Evolutionary conservation across 192 early-diverging fungal genomes (phyloP).

Genomic region (Funneliformis mosseae): DNA sequence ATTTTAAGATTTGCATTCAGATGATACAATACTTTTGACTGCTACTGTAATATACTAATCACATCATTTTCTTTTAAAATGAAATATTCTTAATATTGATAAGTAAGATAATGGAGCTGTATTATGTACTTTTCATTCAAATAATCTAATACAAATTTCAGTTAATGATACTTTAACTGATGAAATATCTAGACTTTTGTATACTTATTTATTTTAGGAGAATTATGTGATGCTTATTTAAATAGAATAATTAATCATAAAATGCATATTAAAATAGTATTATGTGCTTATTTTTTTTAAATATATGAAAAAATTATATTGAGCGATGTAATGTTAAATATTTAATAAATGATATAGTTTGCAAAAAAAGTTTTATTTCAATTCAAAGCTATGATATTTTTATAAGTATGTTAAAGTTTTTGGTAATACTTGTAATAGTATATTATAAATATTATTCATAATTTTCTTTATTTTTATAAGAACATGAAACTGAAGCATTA

Average conservation of each 20-base stretch:
- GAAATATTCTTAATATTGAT: neutral
- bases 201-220: neutral
- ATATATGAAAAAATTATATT: neutral
- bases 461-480: neutral
- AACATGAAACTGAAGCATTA: neutral
- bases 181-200: neutral
- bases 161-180: neutral
- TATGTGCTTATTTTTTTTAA: neutral
- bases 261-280: neutral
- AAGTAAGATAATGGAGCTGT: neutral
- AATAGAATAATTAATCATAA: neutral
- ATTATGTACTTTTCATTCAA: neutral
- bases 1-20: too few species aligned
- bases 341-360: neutral
- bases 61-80: neutral
- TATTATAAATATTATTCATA: neutral
- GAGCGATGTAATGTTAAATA: neutral
- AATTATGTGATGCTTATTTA: slow-evolving; percentile 8
- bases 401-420: neutral
- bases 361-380: neutral
- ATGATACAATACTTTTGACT: too few species aligned
- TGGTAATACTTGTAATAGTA: neutral
- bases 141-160: too few species aligned
- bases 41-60: too few species aligned
- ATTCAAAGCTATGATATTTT: slow-evolving; percentile 10